phyloP scores from a whole-genome alignment of 225 moss, liverwort and hornwort genomes.

The Takakia lepidozioides region DNA sequence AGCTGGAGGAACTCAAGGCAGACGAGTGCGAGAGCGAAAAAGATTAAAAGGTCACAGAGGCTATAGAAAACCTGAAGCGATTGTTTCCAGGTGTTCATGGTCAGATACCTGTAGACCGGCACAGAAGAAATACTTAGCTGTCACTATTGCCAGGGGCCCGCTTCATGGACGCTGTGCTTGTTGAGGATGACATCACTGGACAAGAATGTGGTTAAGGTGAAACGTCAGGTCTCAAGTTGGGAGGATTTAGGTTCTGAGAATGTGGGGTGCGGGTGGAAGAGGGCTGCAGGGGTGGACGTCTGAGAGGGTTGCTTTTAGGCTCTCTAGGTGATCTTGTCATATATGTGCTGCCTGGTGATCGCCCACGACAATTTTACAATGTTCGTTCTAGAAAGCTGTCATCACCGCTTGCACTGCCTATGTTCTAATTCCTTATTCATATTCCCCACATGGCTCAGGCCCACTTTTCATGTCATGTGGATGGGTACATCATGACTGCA shows the following conservation, averaged over 20 bases:
- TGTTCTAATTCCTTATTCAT: too few relatives aligned
- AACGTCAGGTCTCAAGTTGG: too few relatives aligned
- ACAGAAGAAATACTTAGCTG: slow-evolving; percentile 94
- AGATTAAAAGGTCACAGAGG: slow-evolving; percentile 86
- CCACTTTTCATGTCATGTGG: too few relatives aligned
- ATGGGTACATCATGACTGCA: too few relatives aligned
- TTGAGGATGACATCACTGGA: slow-evolving; percentile 92
- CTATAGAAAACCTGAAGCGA: slow-evolving; percentile 89
- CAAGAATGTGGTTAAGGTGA: slow-evolving; percentile 98
- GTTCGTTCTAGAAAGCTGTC: too few relatives aligned
- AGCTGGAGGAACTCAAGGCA: slow-evolving; percentile 91
- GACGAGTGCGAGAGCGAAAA: slow-evolving; percentile 94
- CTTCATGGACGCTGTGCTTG: slow-evolving; percentile 98
- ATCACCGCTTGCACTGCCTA: too few relatives aligned
- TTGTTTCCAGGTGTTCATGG: slow-evolving; percentile 98
- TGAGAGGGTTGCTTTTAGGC: slow-evolving; percentile 42
- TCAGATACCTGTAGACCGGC: slow-evolving; percentile 94
- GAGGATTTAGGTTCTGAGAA: not conserved
- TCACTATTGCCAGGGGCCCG: slow-evolving; percentile 97
- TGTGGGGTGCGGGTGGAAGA: not conserved
- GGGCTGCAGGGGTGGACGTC: slow-evolving; percentile 37
- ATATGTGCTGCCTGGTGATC: slow-evolving; percentile 35
- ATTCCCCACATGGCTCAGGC: too few relatives aligned
- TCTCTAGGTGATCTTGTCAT: slow-evolving; percentile 40
- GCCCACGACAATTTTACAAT: slow-evolving; percentile 13